Percentiles rank a stretch among this genome's conserved stretches.
Conservation (phyloP, 2,329 filamentous ascomycete species). For the Fusarium euwallaceae region DNA sequence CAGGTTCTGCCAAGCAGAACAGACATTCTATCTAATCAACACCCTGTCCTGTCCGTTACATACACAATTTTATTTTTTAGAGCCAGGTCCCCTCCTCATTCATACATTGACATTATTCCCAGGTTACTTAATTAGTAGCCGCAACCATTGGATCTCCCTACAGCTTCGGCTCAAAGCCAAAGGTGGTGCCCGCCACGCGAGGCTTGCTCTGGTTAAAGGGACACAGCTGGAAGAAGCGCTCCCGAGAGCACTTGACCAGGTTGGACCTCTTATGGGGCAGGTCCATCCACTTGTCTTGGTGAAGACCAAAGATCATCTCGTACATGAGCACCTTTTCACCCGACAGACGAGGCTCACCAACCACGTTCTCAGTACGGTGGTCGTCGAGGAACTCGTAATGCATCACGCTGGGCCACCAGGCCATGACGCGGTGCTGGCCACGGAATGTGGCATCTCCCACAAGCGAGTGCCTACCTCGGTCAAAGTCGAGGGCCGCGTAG, state of each 20-base stretch:
- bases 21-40: neutral
- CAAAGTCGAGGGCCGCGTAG: constrained; percentile 67
- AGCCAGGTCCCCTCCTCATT: neutral
- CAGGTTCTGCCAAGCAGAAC: constrained; percentile 16
- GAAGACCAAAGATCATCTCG: constrained; percentile 79
- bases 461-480: constrained; percentile 70
- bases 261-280: constrained; percentile 79
- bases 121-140: neutral
- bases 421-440: constrained; percentile 69
- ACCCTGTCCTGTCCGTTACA: neutral
- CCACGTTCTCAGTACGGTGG: constrained; percentile 66
- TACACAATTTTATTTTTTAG: neutral
- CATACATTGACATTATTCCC: constrained; percentile 1
- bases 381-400: constrained; percentile 74
- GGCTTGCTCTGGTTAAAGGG: constrained; percentile 68
- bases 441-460: constrained; percentile 71
- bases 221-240: constrained; percentile 77
- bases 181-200: constrained; percentile 64
- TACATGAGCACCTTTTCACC: constrained; percentile 78
- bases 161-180: constrained; percentile 65
- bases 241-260: constrained; percentile 72
- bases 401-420: constrained; percentile 73
- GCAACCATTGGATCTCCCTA: neutral
- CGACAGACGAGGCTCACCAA: constrained; percentile 79
- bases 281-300: constrained; percentile 79